Base-by-base conservation (phyloP, 2,329 filamentous ascomycete species). In the Calonectria montana region DNA sequence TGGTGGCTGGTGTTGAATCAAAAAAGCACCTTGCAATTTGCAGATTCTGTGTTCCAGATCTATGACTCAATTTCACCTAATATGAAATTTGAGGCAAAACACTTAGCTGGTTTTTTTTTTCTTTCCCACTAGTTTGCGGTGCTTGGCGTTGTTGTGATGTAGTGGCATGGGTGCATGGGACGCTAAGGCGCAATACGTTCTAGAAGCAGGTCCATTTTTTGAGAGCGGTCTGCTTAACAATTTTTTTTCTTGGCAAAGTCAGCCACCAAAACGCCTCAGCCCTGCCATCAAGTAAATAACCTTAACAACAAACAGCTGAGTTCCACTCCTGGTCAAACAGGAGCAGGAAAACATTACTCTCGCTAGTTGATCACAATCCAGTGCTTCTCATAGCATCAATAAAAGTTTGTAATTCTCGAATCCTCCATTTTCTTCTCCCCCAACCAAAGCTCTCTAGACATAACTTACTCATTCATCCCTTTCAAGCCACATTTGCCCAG, bases 171-270 rank as follows among this genome's bases (percentile, higher is more conserved):
- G 35, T 64, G 71, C 67, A 55, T 59, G 37, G n/a, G 57, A 45
- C 47, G 18, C 50, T 48, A 43, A 39, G 37, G 41, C 69, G 50
- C 47, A 55, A 41, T 27, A 43, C 45, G 69, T 74, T 75, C 70
- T 71, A 67, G 67, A 68, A 61, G 59, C 63, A 48, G 53, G 70
- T 48, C 62, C 35, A 72, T 66, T 69, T 63, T 10, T 10, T 65
- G 65, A 65, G 68, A 67, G 65, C 76, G 74, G 75, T 78, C 74
- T 75, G 67, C 71, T 73, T 78, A 77, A 76, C 77, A 78, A 77
- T 77, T 78, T 39, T 65, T 61, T 67, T 25, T 57, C 53, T 57
- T 27, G 47, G 25, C 48, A 31, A 67, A 25, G 35, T 59, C 53
- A 25, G 41, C 50, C 68, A 62, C 63, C 45, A 45, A 48, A 43